phyloP scores from a whole-genome alignment of 306 rosid species.

The Parietaria judaica region DNA sequence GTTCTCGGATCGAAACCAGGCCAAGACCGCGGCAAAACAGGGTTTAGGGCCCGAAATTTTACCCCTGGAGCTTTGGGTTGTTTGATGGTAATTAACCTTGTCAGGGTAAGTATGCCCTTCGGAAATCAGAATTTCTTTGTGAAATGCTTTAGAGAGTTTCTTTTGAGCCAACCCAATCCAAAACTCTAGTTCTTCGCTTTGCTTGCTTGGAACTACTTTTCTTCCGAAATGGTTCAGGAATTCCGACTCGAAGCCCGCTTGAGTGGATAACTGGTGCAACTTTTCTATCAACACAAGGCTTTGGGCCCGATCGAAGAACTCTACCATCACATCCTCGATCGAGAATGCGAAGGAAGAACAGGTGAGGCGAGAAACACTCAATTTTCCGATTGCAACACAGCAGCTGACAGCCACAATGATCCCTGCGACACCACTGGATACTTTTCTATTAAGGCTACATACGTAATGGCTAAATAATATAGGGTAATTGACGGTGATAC shows the following conservation, averaged over 20 bases:
- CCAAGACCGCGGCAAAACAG: too few relatives aligned
- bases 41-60: too few relatives aligned
- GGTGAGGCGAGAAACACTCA: conserved; percentile 24
- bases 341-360: conserved; percentile 20
- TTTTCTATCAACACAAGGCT: conserved; percentile 49
- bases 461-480: conserved; percentile 8
- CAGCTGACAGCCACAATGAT: conserved; percentile 57
- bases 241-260: conserved; percentile 55
- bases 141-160: conserved; percentile 47
- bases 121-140: conserved; percentile 22
- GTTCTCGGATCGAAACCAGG: too few relatives aligned
- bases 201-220: conserved; percentile 43
- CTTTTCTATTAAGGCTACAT: conserved; percentile 33
- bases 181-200: conserved; percentile 55
- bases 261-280: conserved; percentile 46
- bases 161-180: conserved; percentile 64
- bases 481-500: too few relatives aligned
- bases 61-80: not conserved
- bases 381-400: conserved; percentile 58
- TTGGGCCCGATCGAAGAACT: conserved; percentile 55
- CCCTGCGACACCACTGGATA: conserved; percentile 76
- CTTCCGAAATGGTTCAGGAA: conserved; percentile 55
- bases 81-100: conserved; percentile 36
- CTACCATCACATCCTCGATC: conserved; percentile 35
- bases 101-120: conserved; percentile 31